Conservation (phyloP, 225 moss, liverwort and hornwort species). For the Takakia lepidozioides region DNA sequence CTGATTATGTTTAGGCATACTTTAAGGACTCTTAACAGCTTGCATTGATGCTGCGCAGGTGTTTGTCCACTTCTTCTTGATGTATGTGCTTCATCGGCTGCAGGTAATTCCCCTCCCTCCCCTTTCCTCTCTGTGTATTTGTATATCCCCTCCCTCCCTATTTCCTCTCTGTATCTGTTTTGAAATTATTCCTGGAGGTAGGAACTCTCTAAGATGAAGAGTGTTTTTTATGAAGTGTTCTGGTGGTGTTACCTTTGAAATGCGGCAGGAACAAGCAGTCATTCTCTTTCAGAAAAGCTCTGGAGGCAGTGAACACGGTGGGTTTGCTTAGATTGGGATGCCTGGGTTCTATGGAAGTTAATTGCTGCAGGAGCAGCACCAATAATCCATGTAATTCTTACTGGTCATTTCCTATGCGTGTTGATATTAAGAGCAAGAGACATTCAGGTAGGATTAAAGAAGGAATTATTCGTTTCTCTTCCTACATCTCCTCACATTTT, state of each 20-base stretch:
- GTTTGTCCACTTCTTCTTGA: conserved; percentile 8
- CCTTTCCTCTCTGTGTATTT: background rate
- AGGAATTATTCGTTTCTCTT: too few relatives aligned
- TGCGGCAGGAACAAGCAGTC: conserved; percentile 3
- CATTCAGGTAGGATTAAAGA: too few relatives aligned
- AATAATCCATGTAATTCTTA: too few relatives aligned
- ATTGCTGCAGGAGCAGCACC: too few relatives aligned
- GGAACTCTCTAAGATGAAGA: background rate
- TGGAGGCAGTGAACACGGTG: background rate
- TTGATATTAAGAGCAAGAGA: too few relatives aligned
- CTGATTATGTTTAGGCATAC: background rate
- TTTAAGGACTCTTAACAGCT: background rate
- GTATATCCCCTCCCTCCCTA: background rate
- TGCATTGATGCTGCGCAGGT: background rate
- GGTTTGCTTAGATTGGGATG: too few relatives aligned
- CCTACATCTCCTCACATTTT: too few relatives aligned
- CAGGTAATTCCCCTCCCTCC: conserved; percentile 1
- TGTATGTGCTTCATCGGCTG: conserved; percentile 10
- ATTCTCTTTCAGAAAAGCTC: background rate
- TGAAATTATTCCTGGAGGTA: background rate
- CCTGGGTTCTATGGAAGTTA: too few relatives aligned
- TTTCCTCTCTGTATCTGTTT: background rate
- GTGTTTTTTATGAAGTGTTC: background rate
- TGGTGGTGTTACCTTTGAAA: background rate
- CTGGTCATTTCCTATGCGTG: too few relatives aligned